Percentiles rank a stretch among this genome's conserved stretches.
These are phyloP conservation scores for Penicillium olsonii DNA, from an alignment of 2,329 filamentous ascomycete species.

Conservation along the genomic window DNA sequence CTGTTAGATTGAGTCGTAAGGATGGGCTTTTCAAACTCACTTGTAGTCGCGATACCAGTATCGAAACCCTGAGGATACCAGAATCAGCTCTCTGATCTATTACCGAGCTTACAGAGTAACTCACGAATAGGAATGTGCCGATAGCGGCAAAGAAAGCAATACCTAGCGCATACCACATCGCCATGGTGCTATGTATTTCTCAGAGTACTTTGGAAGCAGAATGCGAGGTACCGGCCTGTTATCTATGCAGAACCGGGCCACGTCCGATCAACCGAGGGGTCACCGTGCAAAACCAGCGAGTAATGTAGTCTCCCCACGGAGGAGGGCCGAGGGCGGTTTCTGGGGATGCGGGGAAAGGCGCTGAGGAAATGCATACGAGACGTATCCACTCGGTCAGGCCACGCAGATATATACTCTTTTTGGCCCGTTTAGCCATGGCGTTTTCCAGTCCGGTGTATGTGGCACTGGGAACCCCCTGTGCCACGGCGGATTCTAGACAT, in stretches of 20 bases:
- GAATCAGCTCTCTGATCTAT: background rate
- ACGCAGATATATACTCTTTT: background rate
- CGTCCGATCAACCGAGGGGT: slow-evolving; percentile 22
- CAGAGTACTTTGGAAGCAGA: background rate
- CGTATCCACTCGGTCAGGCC: background rate
- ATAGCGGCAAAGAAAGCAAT: slow-evolving; percentile 60
- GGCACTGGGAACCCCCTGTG: background rate
- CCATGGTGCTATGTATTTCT: slow-evolving; percentile 34
- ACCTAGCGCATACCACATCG: slow-evolving; percentile 50
- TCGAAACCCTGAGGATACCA: slow-evolving; percentile 54
- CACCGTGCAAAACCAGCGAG: slow-evolving; percentile 11
- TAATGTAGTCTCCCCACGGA: slow-evolving; percentile 19
- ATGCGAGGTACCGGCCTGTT: background rate
- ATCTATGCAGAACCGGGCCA: slow-evolving; percentile 12
- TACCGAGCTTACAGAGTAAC: slow-evolving; percentile 20
- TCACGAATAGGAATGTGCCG: slow-evolving; percentile 60
- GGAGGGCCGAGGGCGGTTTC: slow-evolving; percentile 26
- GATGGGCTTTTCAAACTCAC: slow-evolving; percentile 33
- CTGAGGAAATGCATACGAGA: slow-evolving; percentile 16
- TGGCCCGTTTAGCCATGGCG: background rate
- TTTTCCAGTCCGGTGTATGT: background rate
- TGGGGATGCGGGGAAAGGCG: slow-evolving; percentile 21
- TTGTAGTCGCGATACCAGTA: slow-evolving; percentile 62
- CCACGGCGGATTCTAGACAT: too few relatives aligned
- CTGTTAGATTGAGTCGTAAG: background rate